A percentile compares a stretch with the other conserved stretches of the same genome.
Evolutionary conservation across 1,284 basidiomycete species (phyloP).

Genomic region (Ceratobasidium sp.): DNA sequence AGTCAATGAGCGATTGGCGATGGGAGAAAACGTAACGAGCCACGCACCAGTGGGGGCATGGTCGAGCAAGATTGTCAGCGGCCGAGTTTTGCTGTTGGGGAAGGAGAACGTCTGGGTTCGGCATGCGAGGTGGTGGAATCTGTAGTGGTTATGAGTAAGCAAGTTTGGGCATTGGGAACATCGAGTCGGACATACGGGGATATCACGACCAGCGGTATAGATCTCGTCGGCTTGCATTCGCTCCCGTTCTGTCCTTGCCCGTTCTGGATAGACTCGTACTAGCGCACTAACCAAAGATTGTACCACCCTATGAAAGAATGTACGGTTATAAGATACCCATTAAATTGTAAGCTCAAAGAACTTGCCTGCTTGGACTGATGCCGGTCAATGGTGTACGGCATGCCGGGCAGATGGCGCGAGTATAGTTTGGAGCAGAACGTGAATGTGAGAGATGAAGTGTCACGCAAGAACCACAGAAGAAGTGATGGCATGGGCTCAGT

Average conservation of each 20-base stretch:
- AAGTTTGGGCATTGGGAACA: not conserved
- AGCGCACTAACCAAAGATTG: slow-evolving; percentile 49
- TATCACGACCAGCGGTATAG: slow-evolving; percentile 44
- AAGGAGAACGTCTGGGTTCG: slow-evolving; percentile 47
- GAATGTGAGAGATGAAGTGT: slow-evolving; percentile 45
- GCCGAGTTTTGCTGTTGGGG: slow-evolving; percentile 50
- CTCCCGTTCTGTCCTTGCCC: slow-evolving; percentile 48
- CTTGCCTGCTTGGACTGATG: slow-evolving; percentile 40
- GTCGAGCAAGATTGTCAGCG: slow-evolving; percentile 49
- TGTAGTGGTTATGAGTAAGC: slow-evolving; percentile 27
- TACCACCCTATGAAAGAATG: slow-evolving; percentile 44
- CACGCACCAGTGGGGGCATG: slow-evolving; percentile 49
- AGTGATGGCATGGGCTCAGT: slow-evolving; percentile 49
- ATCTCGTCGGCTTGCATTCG: slow-evolving; percentile 50
- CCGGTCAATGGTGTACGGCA: slow-evolving; percentile 47
- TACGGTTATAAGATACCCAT: not conserved
- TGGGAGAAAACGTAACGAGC: slow-evolving; percentile 6
- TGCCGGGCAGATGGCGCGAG: slow-evolving; percentile 48
- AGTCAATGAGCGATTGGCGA: slow-evolving; percentile 3
- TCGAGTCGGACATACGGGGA: slow-evolving; percentile 39
- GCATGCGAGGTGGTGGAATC: slow-evolving; percentile 48
- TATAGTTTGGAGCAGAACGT: slow-evolving; percentile 46
- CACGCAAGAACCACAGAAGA: slow-evolving; percentile 49
- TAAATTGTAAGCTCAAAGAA: not conserved
- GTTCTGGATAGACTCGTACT: slow-evolving; percentile 48